phyloP scores from a whole-genome alignment of 768 basidiomycete species.

The Pleurotus pulmonarius region DNA sequence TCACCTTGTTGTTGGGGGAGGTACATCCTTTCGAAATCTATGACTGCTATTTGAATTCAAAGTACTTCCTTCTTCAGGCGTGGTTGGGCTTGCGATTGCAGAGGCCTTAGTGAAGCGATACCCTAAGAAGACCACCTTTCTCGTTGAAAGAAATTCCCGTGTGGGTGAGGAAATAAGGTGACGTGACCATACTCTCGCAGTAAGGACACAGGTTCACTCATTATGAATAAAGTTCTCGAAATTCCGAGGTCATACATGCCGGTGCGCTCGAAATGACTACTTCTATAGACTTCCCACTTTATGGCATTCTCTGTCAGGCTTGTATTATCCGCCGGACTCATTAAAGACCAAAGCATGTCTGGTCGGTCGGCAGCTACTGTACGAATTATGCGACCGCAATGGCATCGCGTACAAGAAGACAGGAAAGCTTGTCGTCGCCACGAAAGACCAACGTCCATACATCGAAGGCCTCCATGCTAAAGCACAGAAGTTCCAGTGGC shows the following conservation, averaged over 20 bases:
- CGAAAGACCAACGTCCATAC: slow-evolving; percentile 60
- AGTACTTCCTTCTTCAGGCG: slow-evolving; percentile 38
- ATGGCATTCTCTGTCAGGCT: slow-evolving; percentile 37
- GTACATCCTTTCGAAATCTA: slow-evolving; percentile 27
- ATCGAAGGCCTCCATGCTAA: slow-evolving; percentile 67
- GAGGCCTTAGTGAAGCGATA: slow-evolving; percentile 64
- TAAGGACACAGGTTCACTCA: background rate
- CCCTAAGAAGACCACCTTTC: slow-evolving; percentile 65
- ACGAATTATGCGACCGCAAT: slow-evolving; percentile 62
- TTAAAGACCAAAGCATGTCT: slow-evolving; percentile 85
- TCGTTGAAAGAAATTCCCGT: slow-evolving; percentile 73
- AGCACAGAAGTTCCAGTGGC: slow-evolving; percentile 50
- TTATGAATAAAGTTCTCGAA: slow-evolving; percentile 62
- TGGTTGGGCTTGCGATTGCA: slow-evolving; percentile 84
- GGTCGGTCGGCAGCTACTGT: slow-evolving; percentile 81
- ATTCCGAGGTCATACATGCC: slow-evolving; percentile 94
- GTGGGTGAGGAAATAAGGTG: slow-evolving; percentile 89
- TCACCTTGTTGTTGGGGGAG: slow-evolving; percentile 86
- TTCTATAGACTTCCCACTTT: background rate
- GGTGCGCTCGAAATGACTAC: slow-evolving; percentile 34
- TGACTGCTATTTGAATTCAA: background rate
- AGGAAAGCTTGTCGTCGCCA: slow-evolving; percentile 90
- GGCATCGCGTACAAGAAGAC: slow-evolving; percentile 67
- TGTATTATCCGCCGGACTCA: slow-evolving; percentile 81
- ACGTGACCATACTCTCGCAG: background rate